phyloP scores from a whole-genome alignment of 768 basidiomycete species.

The Cyclocybe cylindracea region DNA sequence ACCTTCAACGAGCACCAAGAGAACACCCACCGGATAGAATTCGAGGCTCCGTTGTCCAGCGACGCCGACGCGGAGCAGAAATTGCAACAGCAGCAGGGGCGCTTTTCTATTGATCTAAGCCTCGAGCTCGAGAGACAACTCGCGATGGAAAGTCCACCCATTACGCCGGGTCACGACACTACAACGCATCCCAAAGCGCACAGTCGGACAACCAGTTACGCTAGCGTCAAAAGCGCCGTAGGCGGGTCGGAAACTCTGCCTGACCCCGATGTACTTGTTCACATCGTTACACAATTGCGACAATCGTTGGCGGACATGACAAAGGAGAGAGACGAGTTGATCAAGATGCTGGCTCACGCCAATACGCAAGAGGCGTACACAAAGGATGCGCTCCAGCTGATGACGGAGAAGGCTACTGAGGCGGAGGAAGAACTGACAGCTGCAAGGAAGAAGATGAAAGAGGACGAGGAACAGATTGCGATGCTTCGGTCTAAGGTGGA shows the following conservation, averaged over 20 bases:
- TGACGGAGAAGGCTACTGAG: conserved; percentile 64
- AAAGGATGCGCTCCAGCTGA: conserved; percentile 61
- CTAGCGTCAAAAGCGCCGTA: background rate
- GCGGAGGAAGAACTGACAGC: conserved; percentile 59
- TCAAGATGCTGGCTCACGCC: conserved; percentile 48
- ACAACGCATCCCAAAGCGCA: conserved; percentile 26
- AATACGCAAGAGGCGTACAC: conserved; percentile 59
- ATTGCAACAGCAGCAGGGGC: conserved; percentile 20
- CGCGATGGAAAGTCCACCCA: conserved; percentile 60
- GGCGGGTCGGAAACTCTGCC: conserved; percentile 27
- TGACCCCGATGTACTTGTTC: conserved; percentile 75
- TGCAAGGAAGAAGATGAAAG: conserved; percentile 53
- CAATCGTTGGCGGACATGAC: conserved; percentile 63
- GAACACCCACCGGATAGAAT: conserved; percentile 36
- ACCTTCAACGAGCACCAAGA: conserved; percentile 28
- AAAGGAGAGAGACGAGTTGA: conserved; percentile 72
- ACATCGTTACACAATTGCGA: conserved; percentile 74
- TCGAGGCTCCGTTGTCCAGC: conserved; percentile 36
- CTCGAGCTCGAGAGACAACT: conserved; percentile 82
- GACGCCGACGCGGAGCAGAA: conserved; percentile 16
- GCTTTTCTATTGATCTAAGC: conserved; percentile 73
- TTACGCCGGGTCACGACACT: conserved; percentile 37
- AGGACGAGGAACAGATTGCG: conserved; percentile 77
- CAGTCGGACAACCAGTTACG: conserved; percentile 20
- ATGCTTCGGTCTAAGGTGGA: conserved; percentile 83